Conservation (phyloP, 163 green algal genomes). For the Chlorella variabilis region DNA sequence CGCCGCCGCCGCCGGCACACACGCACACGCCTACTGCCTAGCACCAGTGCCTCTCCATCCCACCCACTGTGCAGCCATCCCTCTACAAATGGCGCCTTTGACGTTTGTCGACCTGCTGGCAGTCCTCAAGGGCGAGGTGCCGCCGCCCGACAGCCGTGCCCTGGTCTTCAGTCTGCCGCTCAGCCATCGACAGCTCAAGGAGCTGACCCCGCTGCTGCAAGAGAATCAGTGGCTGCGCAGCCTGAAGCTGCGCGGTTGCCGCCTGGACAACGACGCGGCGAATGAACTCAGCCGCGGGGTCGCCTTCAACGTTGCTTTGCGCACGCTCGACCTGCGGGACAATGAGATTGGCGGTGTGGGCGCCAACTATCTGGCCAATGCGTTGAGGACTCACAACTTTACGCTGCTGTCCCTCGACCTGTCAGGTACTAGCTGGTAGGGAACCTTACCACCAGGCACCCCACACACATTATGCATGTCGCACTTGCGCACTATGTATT, state of each 20-base stretch:
- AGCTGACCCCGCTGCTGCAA: conserved; percentile 55
- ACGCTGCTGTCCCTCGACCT: conserved; percentile 17
- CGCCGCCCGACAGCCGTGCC: not conserved
- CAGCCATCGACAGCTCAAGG: not conserved
- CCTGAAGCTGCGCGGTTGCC: conserved; percentile 55
- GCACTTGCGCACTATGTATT: too few relatives aligned
- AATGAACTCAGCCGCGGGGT: conserved; percentile 44
- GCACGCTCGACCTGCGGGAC: conserved; percentile 49
- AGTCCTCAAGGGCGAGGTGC: not conserved
- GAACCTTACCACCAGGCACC: too few relatives aligned
- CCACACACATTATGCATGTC: too few relatives aligned
- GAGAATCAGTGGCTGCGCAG: conserved; percentile 21
- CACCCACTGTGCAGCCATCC: too few relatives aligned
- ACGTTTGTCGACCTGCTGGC: conserved; percentile 7
- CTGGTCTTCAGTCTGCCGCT: conserved; percentile 1
- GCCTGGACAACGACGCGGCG: conserved; percentile 52
- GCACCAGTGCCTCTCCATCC: too few relatives aligned
- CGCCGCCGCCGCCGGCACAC: too few relatives aligned
- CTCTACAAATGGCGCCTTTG: too few relatives aligned
- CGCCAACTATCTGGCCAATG: not conserved
- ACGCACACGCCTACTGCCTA: too few relatives aligned
- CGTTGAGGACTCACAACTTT: conserved; percentile 9
- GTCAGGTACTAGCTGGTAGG: not conserved
- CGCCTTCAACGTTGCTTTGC: conserved; percentile 48
- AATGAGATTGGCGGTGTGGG: conserved; percentile 49